Percentiles rank a stretch among this genome's conserved stretches.
Evolutionary conservation across 2,329 filamentous ascomycete genomes (phyloP).

Genomic region (Cadophora gregata): DNA sequence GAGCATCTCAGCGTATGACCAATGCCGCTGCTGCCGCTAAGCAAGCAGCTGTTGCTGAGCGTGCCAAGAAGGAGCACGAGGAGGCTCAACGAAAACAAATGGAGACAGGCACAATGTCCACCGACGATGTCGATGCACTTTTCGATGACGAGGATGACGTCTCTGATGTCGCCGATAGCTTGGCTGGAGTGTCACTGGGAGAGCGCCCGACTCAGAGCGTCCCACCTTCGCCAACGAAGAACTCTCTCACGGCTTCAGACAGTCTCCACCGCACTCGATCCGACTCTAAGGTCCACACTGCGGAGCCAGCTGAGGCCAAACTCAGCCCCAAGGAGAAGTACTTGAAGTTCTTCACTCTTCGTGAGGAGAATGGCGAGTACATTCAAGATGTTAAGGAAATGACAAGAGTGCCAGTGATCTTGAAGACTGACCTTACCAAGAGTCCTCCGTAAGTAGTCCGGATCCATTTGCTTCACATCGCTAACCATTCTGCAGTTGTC

Average conservation of each 20-base stretch:
- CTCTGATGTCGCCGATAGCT: slow-evolving; percentile 87
- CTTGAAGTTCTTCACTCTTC: slow-evolving; percentile 83
- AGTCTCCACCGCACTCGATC: slow-evolving; percentile 87
- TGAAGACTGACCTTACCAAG: slow-evolving; percentile 98
- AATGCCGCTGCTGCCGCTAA: slow-evolving; percentile 78
- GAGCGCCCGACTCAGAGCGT: slow-evolving; percentile 96
- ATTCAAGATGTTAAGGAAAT: slow-evolving; percentile 99
- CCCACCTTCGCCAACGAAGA: slow-evolving; percentile 85
- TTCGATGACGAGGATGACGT: slow-evolving; percentile 88
- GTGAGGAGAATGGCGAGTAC: slow-evolving; percentile 92
- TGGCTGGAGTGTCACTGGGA: slow-evolving; percentile 86
- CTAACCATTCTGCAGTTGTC: slow-evolving; percentile 64
- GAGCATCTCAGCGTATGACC: slow-evolving; percentile 72
- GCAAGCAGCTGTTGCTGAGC: slow-evolving; percentile 82
- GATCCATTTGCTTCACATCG: neutral
- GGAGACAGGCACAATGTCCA: slow-evolving; percentile 91
- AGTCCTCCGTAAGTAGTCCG: slow-evolving; percentile 88
- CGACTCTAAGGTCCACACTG: slow-evolving; percentile 85
- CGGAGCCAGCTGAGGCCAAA: slow-evolving; percentile 78
- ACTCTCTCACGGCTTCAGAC: slow-evolving; percentile 68
- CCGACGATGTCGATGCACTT: slow-evolving; percentile 91
- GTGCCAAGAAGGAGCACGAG: slow-evolving; percentile 83
- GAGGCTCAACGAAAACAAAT: slow-evolving; percentile 93
- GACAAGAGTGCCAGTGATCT: slow-evolving; percentile 94
- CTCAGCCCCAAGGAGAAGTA: slow-evolving; percentile 97